Evolutionary conservation across 345 rosid species (phyloP).

Genomic region (Linum usitatissimum): DNA sequence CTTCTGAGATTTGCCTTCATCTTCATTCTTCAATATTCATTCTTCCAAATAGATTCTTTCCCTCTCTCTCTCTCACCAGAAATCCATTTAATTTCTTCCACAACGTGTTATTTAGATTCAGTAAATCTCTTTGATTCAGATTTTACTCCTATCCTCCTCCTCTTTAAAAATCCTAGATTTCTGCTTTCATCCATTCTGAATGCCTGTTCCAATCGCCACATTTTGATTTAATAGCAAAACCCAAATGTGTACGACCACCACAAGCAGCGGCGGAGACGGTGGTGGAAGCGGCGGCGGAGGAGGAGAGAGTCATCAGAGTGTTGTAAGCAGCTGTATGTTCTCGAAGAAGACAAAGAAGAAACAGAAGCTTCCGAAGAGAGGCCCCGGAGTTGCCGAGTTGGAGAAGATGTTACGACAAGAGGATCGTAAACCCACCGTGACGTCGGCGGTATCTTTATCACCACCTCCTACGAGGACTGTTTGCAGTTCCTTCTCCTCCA

Average conservation of each 20-base stretch:
- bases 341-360: conserved; percentile 33
- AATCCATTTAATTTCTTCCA: too few species aligned
- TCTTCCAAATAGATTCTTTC: too few species aligned
- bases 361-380: conserved; percentile 44
- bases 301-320: conserved; percentile 15
- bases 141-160: not conserved
- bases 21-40: too few species aligned
- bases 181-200: not conserved
- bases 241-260: conserved; percentile 43
- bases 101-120: too few species aligned
- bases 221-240: too few species aligned
- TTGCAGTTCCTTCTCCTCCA: conserved; percentile 7
- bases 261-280: conserved; percentile 15
- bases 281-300: conserved; percentile 19
- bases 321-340: not conserved
- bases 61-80: too few species aligned
- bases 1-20: too few species aligned
- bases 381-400: conserved; percentile 77
- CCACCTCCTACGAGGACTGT: not conserved
- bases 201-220: not conserved
- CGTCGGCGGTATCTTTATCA: conserved; percentile 8
- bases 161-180: not conserved
- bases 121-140: too few species aligned
- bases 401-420: conserved; percentile 69
- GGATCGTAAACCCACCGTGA: conserved; percentile 8